Evolutionary conservation across 2,329 filamentous ascomycete genomes (phyloP), one percentile per base, ranked within the genome.

Genomic region (Drechslerella coelobrocha): DNA sequence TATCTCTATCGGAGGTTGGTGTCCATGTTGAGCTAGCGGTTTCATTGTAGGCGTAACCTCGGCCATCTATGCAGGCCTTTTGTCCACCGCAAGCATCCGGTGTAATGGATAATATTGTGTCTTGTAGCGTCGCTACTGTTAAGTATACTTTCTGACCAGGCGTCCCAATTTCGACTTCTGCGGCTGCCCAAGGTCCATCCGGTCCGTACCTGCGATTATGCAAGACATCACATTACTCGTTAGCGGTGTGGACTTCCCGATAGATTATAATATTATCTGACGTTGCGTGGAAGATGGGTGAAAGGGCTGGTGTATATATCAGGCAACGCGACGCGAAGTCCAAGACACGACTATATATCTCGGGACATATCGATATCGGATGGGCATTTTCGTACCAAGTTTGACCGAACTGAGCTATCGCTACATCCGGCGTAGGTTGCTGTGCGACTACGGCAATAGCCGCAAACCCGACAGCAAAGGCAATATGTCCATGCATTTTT

Each of bases 141-240:
- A 71, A 41, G 41, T 71, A 71, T 17, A 71, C 66, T 19, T 71
- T 71, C 23, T 71, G 66, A 1, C 47, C 39, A 9, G 66, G 66
- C 8, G 53, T 60, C n/a, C 66, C 66, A 2, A 71, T 57, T 39
- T 57, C 45, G 6, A 71, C 53, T 71, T 71, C 66, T 26, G 53
- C 59, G 10, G 54, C 39, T 2, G 66, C 34, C 66, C 66, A 71
- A 50, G 66, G 66, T 14, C 66, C 66, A 39, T 71, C 59, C 10
- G 66, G 66, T 29, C 66, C 66, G 29, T 63, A 69, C 65, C 65
- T 69, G 29, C 43, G 17, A 17, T 50, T 1, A 23, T 31, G 3
- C 17, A 43, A 17, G 12, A 51, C 14, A 45, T 47, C 10, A 4
- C 29, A 45, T 4, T 41, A 50, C n/a, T 24, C 26, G 19, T 50